Conservation (phyloP, 495 filamentous ascomycete genomes). For the Talaromyces stipitatus region DNA sequence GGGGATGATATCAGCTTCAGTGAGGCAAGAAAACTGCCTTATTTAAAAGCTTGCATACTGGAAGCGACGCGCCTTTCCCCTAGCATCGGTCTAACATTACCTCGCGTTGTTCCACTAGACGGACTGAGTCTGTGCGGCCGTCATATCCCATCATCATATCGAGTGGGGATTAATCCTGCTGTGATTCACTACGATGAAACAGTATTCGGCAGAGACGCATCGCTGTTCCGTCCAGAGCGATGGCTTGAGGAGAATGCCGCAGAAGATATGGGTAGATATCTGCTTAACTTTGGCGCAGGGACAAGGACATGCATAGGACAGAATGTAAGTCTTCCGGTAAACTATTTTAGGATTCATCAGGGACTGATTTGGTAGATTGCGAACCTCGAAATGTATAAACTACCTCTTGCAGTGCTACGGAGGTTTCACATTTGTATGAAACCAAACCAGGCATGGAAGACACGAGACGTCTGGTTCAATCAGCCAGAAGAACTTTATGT, state of each 20-base stretch:
- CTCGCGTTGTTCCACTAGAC: conserved; percentile 12
- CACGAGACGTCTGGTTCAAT: too few species aligned
- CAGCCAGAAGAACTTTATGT: too few species aligned
- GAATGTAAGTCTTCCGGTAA: too few species aligned
- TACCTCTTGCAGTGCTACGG: too few species aligned
- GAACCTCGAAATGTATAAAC: too few species aligned
- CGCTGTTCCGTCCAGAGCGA: conserved; percentile 42
- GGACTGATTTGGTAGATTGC: too few species aligned
- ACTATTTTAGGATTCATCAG: too few species aligned
- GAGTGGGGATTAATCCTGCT: conserved; percentile 20
- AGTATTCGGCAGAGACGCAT: conserved; percentile 44
- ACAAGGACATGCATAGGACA: too few species aligned
- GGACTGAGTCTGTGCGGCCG: conserved; percentile 11
- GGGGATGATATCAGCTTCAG: conserved; percentile 14
- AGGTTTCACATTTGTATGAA: too few species aligned
- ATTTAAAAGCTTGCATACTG: conserved; percentile 31
- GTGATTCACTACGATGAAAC: conserved; percentile 23
- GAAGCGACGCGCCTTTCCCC: conserved; percentile 22
- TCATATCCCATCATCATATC: conserved; percentile 13
- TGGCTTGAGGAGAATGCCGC: conserved; percentile 38
- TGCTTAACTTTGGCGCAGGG: too few species aligned
- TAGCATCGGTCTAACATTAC: conserved; percentile 13
- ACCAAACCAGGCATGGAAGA: too few species aligned
- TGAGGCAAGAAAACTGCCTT: conserved; percentile 28
- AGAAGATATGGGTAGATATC: too few species aligned